phyloP scores from a whole-genome alignment of 331 rosid species.

The Saraca asoca region DNA sequence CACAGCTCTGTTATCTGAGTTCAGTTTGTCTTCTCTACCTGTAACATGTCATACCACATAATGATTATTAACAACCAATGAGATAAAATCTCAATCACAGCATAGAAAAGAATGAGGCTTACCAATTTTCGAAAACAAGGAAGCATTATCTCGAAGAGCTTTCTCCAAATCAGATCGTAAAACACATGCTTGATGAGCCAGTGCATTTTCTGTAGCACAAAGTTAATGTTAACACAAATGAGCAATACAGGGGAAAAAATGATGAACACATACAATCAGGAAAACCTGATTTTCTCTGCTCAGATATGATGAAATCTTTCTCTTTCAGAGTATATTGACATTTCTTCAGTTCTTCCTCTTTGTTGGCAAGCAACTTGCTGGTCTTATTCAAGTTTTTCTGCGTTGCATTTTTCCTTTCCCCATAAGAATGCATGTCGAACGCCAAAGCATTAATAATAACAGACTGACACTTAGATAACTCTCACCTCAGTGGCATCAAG shows the following conservation, averaged over 20 bases:
- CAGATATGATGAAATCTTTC: slow-evolving; percentile 73
- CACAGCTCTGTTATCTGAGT: slow-evolving; percentile 64
- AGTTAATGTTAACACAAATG: slow-evolving; percentile 18
- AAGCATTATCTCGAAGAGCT: slow-evolving; percentile 68
- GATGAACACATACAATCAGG: not conserved
- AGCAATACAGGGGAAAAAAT: not conserved
- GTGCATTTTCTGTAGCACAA: slow-evolving; percentile 66
- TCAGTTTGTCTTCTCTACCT: slow-evolving; percentile 89
- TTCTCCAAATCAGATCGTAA: slow-evolving; percentile 80
- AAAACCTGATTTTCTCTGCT: slow-evolving; percentile 86
- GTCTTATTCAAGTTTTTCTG: slow-evolving; percentile 73
- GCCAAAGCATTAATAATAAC: not conserved
- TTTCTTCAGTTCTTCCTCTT: slow-evolving; percentile 70
- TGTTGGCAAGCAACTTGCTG: slow-evolving; percentile 53
- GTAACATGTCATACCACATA: slow-evolving; percentile 1
- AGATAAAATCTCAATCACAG: not conserved
- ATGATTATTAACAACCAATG: no score
- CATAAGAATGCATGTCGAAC: slow-evolving; percentile 13
- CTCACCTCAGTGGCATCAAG: slow-evolving; percentile 81
- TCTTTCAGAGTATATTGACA: slow-evolving; percentile 69
- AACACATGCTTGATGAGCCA: slow-evolving; percentile 77
- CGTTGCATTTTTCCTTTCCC: not conserved
- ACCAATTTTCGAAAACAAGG: slow-evolving; percentile 72
- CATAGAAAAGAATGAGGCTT: slow-evolving; percentile 1
- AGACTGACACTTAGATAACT: slow-evolving; percentile 26